These are phyloP conservation scores for Magnusiomyces sp. DNA, from an alignment of 1,139 yeast species.

Conservation along the genomic window DNA sequence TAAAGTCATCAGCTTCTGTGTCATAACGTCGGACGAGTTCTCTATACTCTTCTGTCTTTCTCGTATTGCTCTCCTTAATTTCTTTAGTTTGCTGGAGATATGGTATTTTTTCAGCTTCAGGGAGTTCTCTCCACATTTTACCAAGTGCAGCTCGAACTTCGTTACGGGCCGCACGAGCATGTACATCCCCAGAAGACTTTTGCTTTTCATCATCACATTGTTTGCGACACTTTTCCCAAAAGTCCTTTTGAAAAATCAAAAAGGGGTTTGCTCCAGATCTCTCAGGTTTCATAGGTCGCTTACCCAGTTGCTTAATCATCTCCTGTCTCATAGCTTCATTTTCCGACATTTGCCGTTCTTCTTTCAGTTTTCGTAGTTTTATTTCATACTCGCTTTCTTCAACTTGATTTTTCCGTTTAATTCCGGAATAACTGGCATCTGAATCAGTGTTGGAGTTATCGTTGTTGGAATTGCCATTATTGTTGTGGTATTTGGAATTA, in stretches of 20 bases:
- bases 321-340: slow-evolving; percentile 31
- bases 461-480: too few relatives aligned
- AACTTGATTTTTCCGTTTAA: slow-evolving; percentile 2
- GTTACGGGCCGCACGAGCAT: slow-evolving; percentile 33
- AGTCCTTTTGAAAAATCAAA: slow-evolving; percentile 36
- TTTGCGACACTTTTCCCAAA: slow-evolving; percentile 36
- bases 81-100: slow-evolving; percentile 30
- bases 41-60: slow-evolving; percentile 30
- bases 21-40: slow-evolving; percentile 31
- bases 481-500: too few relatives aligned
- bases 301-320: slow-evolving; percentile 32
- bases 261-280: slow-evolving; percentile 35
- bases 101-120: slow-evolving; percentile 33
- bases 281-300: slow-evolving; percentile 35
- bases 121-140: slow-evolving; percentile 36
- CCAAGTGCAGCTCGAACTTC: slow-evolving; percentile 38
- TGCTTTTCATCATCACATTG: slow-evolving; percentile 32
- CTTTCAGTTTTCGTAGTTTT: slow-evolving; percentile 19
- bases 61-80: slow-evolving; percentile 31
- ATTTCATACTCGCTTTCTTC: slow-evolving; percentile 14
- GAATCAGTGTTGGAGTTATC: slow-evolving; percentile 1
- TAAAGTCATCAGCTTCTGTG: slow-evolving; percentile 34
- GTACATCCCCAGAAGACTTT: slow-evolving; percentile 25
- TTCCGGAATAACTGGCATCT: slow-evolving; percentile 4
- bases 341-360: slow-evolving; percentile 25